A percentile compares a stretch with the other conserved stretches of the same genome.
phyloP scores from a whole-genome alignment of 73 alveolate genomes.

The Durusdinium trenchii region DNA sequence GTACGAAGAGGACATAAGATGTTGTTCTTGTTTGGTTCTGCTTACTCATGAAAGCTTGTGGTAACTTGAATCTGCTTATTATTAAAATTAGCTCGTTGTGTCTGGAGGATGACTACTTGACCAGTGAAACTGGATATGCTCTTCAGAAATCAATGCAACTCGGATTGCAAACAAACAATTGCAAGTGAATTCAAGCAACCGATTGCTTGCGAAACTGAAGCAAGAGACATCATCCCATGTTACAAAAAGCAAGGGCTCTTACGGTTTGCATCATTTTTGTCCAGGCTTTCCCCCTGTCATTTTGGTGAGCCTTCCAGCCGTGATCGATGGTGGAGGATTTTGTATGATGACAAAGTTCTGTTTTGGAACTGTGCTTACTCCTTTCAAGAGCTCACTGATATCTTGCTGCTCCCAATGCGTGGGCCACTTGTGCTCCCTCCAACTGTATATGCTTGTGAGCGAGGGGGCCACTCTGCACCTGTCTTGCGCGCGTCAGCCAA shows the following conservation, averaged over 20 bases:
- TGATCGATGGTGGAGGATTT: not conserved
- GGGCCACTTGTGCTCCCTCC: not conserved
- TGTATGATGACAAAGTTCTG: not conserved
- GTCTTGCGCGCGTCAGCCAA: not conserved
- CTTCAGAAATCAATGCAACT: not conserved
- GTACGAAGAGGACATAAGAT: not conserved
- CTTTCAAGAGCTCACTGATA: not conserved
- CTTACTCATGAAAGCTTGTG: not conserved
- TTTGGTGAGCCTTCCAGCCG: conserved; percentile 46
- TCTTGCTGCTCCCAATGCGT: not conserved
- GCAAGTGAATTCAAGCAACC: no score
- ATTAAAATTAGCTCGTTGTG: not conserved
- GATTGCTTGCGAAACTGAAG: no score
- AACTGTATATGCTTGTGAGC: not conserved
- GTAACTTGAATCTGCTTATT: not conserved
- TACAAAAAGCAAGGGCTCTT: not conserved
- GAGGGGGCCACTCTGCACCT: not conserved
- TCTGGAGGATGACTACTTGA: conserved; percentile 7
- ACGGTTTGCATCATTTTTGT: not conserved
- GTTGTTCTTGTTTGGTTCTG: not conserved
- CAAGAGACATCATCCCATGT: no score
- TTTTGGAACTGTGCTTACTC: not conserved
- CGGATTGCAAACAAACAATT: no score
- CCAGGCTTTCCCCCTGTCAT: not conserved
- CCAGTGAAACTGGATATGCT: not conserved